Evolutionary conservation across 2,329 filamentous ascomycete genomes (phyloP).

Genomic region (Colletotrichum truncatum): DNA sequence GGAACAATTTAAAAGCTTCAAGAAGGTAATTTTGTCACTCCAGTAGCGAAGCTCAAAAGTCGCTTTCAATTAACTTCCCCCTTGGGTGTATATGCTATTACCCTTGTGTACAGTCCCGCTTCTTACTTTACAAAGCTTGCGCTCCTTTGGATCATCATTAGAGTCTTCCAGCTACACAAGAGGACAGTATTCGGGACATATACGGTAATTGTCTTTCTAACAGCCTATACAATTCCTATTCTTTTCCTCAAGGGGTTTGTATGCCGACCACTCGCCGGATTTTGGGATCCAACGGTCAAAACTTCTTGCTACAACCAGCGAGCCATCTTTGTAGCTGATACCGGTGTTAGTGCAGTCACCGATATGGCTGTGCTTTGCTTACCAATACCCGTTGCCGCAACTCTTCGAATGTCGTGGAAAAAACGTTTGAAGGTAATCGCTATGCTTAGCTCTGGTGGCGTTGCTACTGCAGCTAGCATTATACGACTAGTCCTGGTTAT

Average conservation of each 20-base stretch:
- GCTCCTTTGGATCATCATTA: slow-evolving; percentile 52
- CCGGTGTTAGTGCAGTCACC: slow-evolving; percentile 42
- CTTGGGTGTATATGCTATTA: slow-evolving; percentile 45
- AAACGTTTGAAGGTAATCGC: slow-evolving; percentile 40
- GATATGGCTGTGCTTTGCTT: slow-evolving; percentile 41
- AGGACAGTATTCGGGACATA: slow-evolving; percentile 51
- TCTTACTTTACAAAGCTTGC: slow-evolving; percentile 50
- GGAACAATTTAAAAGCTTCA: slow-evolving; percentile 40
- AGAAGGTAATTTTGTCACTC: slow-evolving; percentile 39
- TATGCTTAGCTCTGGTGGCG: slow-evolving; percentile 41
- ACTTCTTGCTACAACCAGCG: slow-evolving; percentile 46
- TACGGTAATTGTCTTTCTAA: slow-evolving; percentile 46
- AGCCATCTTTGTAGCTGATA: slow-evolving; percentile 42
- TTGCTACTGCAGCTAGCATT: slow-evolving; percentile 42
- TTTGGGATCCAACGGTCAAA: slow-evolving; percentile 44
- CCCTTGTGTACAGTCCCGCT: slow-evolving; percentile 55
- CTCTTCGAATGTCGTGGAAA: slow-evolving; percentile 39
- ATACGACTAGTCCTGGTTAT: slow-evolving; percentile 39
- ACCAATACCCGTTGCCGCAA: slow-evolving; percentile 42
- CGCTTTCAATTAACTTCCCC: not conserved
- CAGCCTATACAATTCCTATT: slow-evolving; percentile 42
- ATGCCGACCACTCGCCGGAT: slow-evolving; percentile 50
- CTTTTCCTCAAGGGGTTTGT: slow-evolving; percentile 48
- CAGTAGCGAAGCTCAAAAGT: fast-evolving
- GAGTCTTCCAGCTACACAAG: too few relatives aligned